Evolutionary conservation across 2,329 filamentous ascomycete genomes (phyloP).

Genomic region (Erysiphe neolycopersici): DNA sequence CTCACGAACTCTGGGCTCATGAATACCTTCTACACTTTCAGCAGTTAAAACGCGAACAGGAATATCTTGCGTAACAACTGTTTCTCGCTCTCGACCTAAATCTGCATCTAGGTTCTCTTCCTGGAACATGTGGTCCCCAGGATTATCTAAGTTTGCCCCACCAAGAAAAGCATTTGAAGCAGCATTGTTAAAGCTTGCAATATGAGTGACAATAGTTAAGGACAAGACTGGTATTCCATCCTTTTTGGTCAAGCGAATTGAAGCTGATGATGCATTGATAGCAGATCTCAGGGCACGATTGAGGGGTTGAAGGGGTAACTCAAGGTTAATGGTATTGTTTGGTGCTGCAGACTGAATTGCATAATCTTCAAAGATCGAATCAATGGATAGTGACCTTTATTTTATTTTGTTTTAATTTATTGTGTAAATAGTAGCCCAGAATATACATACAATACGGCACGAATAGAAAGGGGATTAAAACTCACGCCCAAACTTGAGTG

Average conservation of each 20-base stretch:
- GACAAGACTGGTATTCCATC: constrained; percentile 65
- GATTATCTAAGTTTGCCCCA: constrained; percentile 5
- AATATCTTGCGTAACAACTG: constrained; percentile 82
- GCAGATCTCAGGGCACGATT: constrained; percentile 84
- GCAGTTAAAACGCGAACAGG: constrained; percentile 77
- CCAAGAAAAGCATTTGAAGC: constrained; percentile 10
- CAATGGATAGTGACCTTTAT: constrained; percentile 31
- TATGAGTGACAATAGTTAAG: constrained; percentile 65
- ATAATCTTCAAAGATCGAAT: constrained; percentile 71
- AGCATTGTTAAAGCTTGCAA: constrained; percentile 23
- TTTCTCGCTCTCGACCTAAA: constrained; percentile 49
- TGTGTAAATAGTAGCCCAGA: background rate
- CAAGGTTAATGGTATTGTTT: constrained; percentile 82
- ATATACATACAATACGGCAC: constrained; percentile 1
- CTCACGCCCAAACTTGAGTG: constrained; percentile 86
- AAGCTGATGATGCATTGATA: constrained; percentile 51
- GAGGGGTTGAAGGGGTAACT: constrained; percentile 68
- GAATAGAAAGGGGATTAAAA: constrained; percentile 8
- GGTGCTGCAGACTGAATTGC: constrained; percentile 60
- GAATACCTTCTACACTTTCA: constrained; percentile 66
- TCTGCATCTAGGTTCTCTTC: constrained; percentile 25
- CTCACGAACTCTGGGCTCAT: constrained; percentile 73
- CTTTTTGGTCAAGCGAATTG: constrained; percentile 78
- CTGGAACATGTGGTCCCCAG: constrained; percentile 18
- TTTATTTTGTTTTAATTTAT: constrained; percentile 5